A percentile compares a stretch with the other conserved stretches of the same genome.
Conservation (phyloP, 2,329 filamentous ascomycete genomes). For the Fonsecaea monophora region DNA sequence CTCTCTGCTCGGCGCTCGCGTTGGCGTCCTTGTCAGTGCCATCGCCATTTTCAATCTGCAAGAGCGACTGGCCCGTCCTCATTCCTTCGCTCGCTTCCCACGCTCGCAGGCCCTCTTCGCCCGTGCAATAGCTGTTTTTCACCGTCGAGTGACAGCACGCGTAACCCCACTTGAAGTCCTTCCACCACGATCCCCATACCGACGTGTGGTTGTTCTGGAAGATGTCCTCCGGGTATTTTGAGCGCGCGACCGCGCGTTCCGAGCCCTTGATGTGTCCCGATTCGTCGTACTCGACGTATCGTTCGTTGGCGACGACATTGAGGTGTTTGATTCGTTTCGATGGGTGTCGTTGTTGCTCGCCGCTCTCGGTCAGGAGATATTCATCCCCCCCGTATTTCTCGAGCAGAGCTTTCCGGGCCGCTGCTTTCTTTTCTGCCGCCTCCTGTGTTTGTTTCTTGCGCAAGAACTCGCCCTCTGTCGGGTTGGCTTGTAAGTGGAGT, state of each 20-base stretch:
- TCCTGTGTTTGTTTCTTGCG: constrained; percentile 82
- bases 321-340: constrained; percentile 68
- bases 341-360: constrained; percentile 55
- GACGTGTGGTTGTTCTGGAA: constrained; percentile 88
- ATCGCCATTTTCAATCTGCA: constrained; percentile 36
- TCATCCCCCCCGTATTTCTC: constrained; percentile 83
- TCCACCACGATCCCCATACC: constrained; percentile 98
- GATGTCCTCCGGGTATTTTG: constrained; percentile 90
- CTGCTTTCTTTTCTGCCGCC: constrained; percentile 69
- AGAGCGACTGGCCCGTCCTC: constrained; percentile 56
- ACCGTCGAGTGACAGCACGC: constrained; percentile 90
- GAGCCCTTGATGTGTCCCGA: constrained; percentile 87
- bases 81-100: constrained; percentile 77
- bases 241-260: constrained; percentile 66
- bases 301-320: constrained; percentile 60
- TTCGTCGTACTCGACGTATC: constrained; percentile 94
- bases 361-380: constrained; percentile 48
- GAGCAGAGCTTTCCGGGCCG: constrained; percentile 72
- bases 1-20: constrained; percentile 1
- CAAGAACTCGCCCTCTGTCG: constrained; percentile 85
- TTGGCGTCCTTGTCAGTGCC: constrained; percentile 38
- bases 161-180: constrained; percentile 93
- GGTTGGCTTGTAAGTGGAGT: constrained; percentile 92
- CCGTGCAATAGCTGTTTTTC: constrained; percentile 98
- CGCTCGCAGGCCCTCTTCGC: constrained; percentile 81